phyloP scores from a whole-genome alignment of 768 basidiomycete species.

The Collybiopsis confluens region DNA sequence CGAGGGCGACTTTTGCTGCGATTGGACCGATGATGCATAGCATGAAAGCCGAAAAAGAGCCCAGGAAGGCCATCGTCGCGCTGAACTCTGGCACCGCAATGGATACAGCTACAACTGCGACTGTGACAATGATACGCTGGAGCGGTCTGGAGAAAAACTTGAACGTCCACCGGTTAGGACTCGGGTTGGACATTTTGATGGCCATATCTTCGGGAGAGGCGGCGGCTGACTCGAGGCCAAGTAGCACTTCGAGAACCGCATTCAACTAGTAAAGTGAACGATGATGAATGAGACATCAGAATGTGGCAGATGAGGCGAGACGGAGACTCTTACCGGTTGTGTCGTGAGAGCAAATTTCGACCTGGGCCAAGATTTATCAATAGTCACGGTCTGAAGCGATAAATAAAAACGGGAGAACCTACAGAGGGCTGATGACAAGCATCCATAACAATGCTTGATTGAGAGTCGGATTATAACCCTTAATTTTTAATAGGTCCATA shows the following conservation, averaged over 20 bases:
- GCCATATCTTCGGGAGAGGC: conserved; percentile 35
- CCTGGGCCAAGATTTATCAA: conserved; percentile 29
- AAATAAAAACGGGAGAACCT: conserved; percentile 19
- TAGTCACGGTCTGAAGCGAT: conserved; percentile 7
- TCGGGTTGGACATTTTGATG: conserved; percentile 18
- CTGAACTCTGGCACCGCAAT: conserved; percentile 78
- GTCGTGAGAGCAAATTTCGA: conserved; percentile 87
- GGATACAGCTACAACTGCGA: conserved; percentile 62
- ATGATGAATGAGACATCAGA: background rate
- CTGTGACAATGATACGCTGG: conserved; percentile 56
- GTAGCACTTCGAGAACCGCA: conserved; percentile 72
- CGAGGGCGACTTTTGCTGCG: conserved; percentile 60
- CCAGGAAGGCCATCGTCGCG: conserved; percentile 84
- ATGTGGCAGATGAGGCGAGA: background rate
- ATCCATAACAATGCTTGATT: conserved; percentile 81
- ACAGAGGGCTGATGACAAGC: conserved; percentile 77
- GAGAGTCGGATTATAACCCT: conserved; percentile 65
- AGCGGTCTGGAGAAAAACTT: conserved; percentile 41
- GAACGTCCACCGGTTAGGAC: conserved; percentile 20
- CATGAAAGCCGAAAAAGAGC: conserved; percentile 79
- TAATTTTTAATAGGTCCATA: conserved; percentile 67
- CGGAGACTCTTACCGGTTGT: conserved; percentile 67
- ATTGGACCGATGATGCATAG: conserved; percentile 78
- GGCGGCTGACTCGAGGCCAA: conserved; percentile 55
- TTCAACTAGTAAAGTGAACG: conserved; percentile 50